phyloP scores from a whole-genome alignment of 2,329 filamentous ascomycete species.

The Penicillium glabrum region DNA sequence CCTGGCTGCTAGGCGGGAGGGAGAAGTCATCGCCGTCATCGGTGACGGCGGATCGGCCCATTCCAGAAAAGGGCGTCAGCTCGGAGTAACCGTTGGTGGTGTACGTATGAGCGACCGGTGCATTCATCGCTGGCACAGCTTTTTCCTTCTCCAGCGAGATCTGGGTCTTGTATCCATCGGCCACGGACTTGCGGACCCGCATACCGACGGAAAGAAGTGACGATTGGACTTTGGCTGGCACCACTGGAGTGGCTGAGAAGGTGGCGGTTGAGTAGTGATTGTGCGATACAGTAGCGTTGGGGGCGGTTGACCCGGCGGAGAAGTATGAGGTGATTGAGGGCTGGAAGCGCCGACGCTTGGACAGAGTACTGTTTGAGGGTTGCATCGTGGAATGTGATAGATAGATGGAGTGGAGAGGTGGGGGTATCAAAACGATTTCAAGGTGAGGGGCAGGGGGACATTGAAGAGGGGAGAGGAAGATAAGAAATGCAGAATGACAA shows the following conservation, averaged over 20 bases:
- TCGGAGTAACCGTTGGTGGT: conserved; percentile 49
- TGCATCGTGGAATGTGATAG: conserved; percentile 5
- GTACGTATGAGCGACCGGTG: conserved; percentile 5
- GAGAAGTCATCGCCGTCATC: conserved; percentile 38
- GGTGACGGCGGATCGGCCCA: conserved; percentile 61
- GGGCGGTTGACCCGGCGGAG: conserved; percentile 17
- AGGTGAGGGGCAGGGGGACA: background rate
- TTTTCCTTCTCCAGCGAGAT: conserved; percentile 29
- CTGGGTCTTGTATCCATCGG: conserved; percentile 86
- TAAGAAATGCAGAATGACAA: conserved; percentile 2
- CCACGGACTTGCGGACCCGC: conserved; percentile 88
- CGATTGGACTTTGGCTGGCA: conserved; percentile 70
- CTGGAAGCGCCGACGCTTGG: conserved; percentile 48
- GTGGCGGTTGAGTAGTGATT: conserved; percentile 43
- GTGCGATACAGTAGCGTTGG: conserved; percentile 29
- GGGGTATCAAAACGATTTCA: background rate
- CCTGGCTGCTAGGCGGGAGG: conserved; percentile 43
- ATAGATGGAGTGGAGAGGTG: background rate
- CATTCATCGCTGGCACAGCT: conserved; percentile 2
- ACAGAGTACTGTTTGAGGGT: conserved; percentile 21
- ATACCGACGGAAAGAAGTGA: conserved; percentile 90
- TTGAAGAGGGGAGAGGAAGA: background rate
- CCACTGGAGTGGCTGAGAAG: conserved; percentile 46
- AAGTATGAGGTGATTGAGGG: conserved; percentile 45
- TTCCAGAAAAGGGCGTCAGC: conserved; percentile 76